phyloP scores from a whole-genome alignment of 768 basidiomycete species.

The Paxillus involutus region DNA sequence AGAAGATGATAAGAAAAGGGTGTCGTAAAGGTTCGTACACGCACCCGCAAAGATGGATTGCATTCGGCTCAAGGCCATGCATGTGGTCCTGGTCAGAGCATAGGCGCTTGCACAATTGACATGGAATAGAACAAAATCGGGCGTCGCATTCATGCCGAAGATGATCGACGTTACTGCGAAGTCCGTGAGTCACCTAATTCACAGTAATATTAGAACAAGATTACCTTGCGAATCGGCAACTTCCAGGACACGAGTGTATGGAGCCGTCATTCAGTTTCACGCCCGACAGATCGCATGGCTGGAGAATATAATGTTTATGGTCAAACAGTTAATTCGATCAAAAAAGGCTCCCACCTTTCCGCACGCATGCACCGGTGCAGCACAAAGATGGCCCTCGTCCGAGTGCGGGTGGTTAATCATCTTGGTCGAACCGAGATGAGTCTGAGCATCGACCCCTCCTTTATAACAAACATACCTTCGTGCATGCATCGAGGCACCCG shows the following conservation, averaged over 20 bases:
- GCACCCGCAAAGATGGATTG: constrained; percentile 60
- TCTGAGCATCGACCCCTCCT: neutral
- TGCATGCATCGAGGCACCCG: constrained; percentile 54
- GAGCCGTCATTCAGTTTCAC: constrained; percentile 30
- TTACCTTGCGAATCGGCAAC: constrained; percentile 45
- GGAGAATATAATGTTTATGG: neutral
- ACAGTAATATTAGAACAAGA: neutral
- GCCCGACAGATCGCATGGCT: constrained; percentile 44
- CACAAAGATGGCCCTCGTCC: constrained; percentile 53
- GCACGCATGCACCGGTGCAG: constrained; percentile 53
- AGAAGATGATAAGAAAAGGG: neutral
- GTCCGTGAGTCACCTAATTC: neutral
- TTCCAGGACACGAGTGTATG: constrained; percentile 40
- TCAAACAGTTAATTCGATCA: neutral
- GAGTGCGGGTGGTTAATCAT: constrained; percentile 45
- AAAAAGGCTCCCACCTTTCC: constrained; percentile 40
- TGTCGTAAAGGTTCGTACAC: neutral
- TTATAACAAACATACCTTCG: constrained; percentile 38
- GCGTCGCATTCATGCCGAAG: constrained; percentile 49
- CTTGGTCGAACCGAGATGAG: constrained; percentile 25
- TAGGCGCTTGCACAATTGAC: constrained; percentile 55
- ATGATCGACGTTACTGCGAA: constrained; percentile 44
- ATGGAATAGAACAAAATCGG: constrained; percentile 51
- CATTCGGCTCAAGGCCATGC: constrained; percentile 42
- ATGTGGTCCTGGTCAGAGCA: constrained; percentile 51